These are phyloP conservation scores for Ochetophila trinervis DNA, from an alignment of 306 rosid species.

Conservation along the genomic window DNA sequence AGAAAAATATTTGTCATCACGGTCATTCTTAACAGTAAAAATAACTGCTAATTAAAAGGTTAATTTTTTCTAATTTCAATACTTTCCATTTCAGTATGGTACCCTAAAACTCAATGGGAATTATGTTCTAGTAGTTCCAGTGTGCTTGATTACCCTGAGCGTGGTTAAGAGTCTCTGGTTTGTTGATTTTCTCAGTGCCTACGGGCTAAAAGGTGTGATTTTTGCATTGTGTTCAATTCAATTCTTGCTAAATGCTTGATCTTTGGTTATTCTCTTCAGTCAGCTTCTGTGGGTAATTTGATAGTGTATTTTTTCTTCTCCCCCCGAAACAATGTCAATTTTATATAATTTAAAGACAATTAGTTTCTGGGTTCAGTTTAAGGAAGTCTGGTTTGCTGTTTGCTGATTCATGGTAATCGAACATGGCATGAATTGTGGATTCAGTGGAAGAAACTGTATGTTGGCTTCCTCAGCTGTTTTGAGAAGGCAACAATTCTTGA, in stretches of 20 bases:
- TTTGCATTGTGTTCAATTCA: conserved; percentile 11
- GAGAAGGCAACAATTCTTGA: conserved; percentile 68
- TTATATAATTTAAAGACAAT: background rate
- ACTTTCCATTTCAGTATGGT: too few species aligned
- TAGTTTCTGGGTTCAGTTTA: conserved; percentile 33
- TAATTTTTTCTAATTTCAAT: too few species aligned
- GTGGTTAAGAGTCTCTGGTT: background rate
- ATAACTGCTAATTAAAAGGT: too few species aligned
- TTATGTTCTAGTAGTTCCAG: background rate
- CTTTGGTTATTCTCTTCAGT: background rate
- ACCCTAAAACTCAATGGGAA: too few species aligned
- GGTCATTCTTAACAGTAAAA: too few species aligned
- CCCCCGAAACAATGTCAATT: conserved; percentile 10
- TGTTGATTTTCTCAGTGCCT: background rate
- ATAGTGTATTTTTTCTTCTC: background rate
- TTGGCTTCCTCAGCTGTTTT: conserved; percentile 55
- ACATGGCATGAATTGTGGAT: conserved; percentile 48
- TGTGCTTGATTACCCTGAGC: background rate
- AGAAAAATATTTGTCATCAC: too few species aligned
- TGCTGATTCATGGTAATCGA: conserved; percentile 42
- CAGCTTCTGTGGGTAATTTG: background rate
- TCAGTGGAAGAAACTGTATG: conserved; percentile 43
- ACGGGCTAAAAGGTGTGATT: background rate
- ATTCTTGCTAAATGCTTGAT: background rate
- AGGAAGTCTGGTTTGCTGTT: conserved; percentile 24